Conservation (phyloP, 2,329 filamentous ascomycete species). For the Aspergillus sp. region DNA sequence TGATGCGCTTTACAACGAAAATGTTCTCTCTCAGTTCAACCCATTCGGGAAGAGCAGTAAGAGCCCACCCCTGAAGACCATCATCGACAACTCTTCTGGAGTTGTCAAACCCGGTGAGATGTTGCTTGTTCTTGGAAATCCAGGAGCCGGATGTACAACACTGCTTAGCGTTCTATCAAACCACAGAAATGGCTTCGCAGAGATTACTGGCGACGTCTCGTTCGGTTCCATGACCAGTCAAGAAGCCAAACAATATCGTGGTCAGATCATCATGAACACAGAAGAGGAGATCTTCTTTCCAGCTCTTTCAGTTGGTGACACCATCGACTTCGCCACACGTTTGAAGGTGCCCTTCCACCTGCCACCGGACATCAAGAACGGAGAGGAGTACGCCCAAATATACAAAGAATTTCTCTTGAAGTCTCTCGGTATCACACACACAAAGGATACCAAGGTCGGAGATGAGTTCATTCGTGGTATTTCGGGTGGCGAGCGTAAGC, state of each 20-base stretch:
- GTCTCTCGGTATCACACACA: slow-evolving; percentile 5
- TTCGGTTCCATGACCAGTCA: slow-evolving; percentile 50
- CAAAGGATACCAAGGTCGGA: slow-evolving; percentile 59
- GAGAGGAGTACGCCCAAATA: slow-evolving; percentile 1
- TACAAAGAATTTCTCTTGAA: slow-evolving; percentile 3
- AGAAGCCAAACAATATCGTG: slow-evolving; percentile 48
- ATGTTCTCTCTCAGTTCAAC: slow-evolving; percentile 5
- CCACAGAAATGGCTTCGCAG: slow-evolving; percentile 56
- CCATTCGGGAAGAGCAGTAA: neutral
- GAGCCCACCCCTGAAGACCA: slow-evolving; percentile 40
- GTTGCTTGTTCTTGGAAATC: slow-evolving; percentile 65
- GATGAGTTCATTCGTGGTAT: slow-evolving; percentile 64
- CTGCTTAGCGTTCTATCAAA: slow-evolving; percentile 68
- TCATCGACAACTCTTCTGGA: slow-evolving; percentile 62
- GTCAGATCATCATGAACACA: slow-evolving; percentile 57
- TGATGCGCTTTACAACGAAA: slow-evolving; percentile 3
- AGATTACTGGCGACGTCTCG: slow-evolving; percentile 57
- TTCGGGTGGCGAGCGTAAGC: slow-evolving; percentile 66
- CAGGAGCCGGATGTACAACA: slow-evolving; percentile 67
- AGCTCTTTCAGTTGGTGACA: slow-evolving; percentile 49
- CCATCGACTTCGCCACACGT: slow-evolving; percentile 41
- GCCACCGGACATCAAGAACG: neutral
- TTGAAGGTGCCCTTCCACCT: slow-evolving; percentile 5
- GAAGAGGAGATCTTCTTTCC: slow-evolving; percentile 53
- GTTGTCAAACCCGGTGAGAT: slow-evolving; percentile 70